Base-by-base conservation (phyloP, 116 monocot genomes). In the Dioscorea cayenensis region DNA sequence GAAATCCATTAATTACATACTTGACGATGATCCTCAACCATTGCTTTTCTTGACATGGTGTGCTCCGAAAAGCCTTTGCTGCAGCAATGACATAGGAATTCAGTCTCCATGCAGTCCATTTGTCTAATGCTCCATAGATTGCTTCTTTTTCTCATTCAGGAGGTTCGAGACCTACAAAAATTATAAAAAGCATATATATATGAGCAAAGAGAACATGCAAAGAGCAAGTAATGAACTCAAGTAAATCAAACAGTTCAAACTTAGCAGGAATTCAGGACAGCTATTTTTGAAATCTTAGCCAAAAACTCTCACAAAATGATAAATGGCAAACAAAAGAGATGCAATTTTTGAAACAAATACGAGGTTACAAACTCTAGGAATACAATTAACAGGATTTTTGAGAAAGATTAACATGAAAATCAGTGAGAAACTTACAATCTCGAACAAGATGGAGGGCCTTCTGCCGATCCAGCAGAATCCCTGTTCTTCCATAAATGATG, bases 401-500 rank as follows among this genome's bases (percentile, higher is more conserved):
- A 28, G 35, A 68, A 12, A 66, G 18, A 13, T 49, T 4, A 18
- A 17, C 48, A 51, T 51, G 20, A 63, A 51, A 74, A 28, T 28
- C 28, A 81, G 21, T 60, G n/a, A 35, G 8, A 37, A 76, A 83
- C 90, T 84, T 78, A 95, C 91, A 77, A 85, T 84, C n/a, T 4
- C 72, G 78, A 68, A 99, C 85, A 75, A 99, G 89, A 85, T 89
- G 69, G 62, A 88, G 74, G 67, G 94, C 91, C 67, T 99, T 99
- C 68, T 87, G 90, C 52, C 88, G 94, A 87, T 28, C 89, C 90
- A 73, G 91, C 20, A 36, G 89, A 83, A 62, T 72, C 14, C 75
- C 91, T 90, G 68, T 79, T 94, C 80, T 83, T 94, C 99, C 99
- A 99, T 19, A 94, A 73, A 85, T 94, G 99, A 52, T 99, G 99